Percentiles rank a stretch among this genome's conserved stretches.
These are phyloP conservation scores for Beta corolliflora DNA, from an alignment of 179 eudicot genomes.

Conservation along the genomic window DNA sequence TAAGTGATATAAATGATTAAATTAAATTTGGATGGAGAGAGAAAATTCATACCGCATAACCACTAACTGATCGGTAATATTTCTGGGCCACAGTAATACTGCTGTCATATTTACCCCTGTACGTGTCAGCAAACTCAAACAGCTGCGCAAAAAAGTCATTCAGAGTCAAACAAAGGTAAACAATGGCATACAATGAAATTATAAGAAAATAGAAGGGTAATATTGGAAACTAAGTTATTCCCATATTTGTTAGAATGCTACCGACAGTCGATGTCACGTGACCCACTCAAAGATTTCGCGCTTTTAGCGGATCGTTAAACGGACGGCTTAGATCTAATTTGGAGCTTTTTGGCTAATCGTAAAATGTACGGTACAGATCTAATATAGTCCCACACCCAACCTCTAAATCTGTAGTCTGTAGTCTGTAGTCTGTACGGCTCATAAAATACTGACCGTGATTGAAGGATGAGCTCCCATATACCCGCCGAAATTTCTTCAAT, in stretches of 20 bases:
- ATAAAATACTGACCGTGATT: slow-evolving; percentile 18
- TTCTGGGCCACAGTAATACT: slow-evolving; percentile 86
- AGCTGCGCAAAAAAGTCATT: slow-evolving; percentile 50
- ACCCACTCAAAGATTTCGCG: slow-evolving; percentile 17
- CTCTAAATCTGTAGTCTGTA: too few species aligned
- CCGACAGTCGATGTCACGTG: slow-evolving; percentile 59
- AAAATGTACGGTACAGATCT: slow-evolving; percentile 22
- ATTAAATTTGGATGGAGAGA: background rate
- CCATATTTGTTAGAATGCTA: slow-evolving; percentile 13
- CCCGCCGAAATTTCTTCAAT: slow-evolving; percentile 1
- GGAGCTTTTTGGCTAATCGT: background rate
- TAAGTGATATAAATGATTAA: background rate
- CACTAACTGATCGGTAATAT: slow-evolving; percentile 95
- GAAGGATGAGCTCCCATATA: background rate
- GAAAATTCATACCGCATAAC: slow-evolving; percentile 68
- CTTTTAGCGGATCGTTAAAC: slow-evolving; percentile 24
- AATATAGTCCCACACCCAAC: background rate
- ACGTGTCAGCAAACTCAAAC: slow-evolving; percentile 87
- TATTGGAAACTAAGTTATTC: background rate
- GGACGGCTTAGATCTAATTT: slow-evolving; percentile 41
- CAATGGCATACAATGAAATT: background rate
- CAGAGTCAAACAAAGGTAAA: slow-evolving; percentile 4
- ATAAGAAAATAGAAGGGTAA: background rate
- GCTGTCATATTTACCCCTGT: slow-evolving; percentile 98
- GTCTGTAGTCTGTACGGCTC: slow-evolving; percentile 6